Evolutionary conservation across 495 filamentous ascomycete species (phyloP).

Genomic region (Neurospora sp.): DNA sequence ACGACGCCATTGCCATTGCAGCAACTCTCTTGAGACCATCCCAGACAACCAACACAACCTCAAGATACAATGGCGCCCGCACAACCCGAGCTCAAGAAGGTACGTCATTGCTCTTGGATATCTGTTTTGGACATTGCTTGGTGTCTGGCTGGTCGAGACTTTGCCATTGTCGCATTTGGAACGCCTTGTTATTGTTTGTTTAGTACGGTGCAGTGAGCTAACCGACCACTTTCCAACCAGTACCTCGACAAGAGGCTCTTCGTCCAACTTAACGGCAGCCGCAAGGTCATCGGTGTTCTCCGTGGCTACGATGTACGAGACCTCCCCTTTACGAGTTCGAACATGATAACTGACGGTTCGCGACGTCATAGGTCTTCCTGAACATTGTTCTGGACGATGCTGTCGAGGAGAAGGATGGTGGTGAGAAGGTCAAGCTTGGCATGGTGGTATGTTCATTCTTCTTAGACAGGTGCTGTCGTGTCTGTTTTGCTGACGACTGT

Average conservation of each 20-base stretch:
- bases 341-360: background rate
- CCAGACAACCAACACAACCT: slow-evolving; percentile 1
- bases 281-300: slow-evolving; percentile 90
- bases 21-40: background rate
- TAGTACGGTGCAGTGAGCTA: background rate
- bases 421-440: slow-evolving; percentile 82
- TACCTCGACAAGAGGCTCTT: slow-evolving; percentile 99
- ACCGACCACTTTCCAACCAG: slow-evolving; percentile 34
- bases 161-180: background rate
- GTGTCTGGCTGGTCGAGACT: background rate
- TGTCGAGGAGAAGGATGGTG: slow-evolving; percentile 88
- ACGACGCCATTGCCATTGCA: slow-evolving; percentile 1
- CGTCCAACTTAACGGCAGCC: slow-evolving; percentile 93
- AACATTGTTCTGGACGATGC: slow-evolving; percentile 98
- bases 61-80: slow-evolving; percentile 83
- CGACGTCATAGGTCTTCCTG: slow-evolving; percentile 69
- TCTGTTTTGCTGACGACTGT: background rate
- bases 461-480: background rate
- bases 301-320: slow-evolving; percentile 84
- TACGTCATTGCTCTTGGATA: slow-evolving; percentile 23
- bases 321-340: background rate
- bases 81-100: slow-evolving; percentile 98
- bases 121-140: background rate
- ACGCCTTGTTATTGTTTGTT: background rate
- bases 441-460: slow-evolving; percentile 65